Percentiles rank a stretch among this genome's conserved stretches.
These are phyloP conservation scores for Fraxinus latifolia DNA, from an alignment of 305 asterid genomes.

Conservation along the genomic window DNA sequence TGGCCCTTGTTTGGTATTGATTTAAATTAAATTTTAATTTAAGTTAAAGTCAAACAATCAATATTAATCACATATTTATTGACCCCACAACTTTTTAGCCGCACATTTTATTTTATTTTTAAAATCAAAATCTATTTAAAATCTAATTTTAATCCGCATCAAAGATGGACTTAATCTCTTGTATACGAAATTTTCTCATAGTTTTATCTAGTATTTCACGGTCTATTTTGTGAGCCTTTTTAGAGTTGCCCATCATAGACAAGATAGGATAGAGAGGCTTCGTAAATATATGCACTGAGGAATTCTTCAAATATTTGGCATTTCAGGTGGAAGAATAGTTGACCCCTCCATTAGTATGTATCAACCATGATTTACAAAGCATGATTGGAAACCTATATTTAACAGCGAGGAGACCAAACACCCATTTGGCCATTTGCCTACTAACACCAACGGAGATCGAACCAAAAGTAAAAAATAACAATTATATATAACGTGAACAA, in stretches of 20 bases:
- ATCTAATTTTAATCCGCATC: no score
- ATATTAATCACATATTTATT: no score
- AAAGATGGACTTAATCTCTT: no score
- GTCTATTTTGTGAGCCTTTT: background rate
- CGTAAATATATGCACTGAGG: background rate
- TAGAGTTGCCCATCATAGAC: background rate
- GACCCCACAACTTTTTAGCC: no score
- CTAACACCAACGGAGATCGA: background rate
- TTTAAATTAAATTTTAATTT: no score
- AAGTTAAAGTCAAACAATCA: no score
- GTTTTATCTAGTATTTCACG: background rate
- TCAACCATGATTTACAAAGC: background rate
- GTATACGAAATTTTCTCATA: no score
- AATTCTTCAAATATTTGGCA: background rate
- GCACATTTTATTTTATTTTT: no score
- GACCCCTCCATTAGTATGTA: background rate
- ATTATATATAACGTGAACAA: background rate
- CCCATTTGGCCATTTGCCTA: background rate
- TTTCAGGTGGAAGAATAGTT: background rate
- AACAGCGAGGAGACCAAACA: background rate
- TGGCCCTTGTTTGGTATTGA: no score
- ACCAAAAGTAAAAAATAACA: background rate
- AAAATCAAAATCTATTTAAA: no score
- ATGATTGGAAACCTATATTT: background rate
- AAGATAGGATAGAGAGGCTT: background rate